Conservation (phyloP, 2,329 filamentous ascomycete genomes). For the Ampelomyces quisqualis region DNA sequence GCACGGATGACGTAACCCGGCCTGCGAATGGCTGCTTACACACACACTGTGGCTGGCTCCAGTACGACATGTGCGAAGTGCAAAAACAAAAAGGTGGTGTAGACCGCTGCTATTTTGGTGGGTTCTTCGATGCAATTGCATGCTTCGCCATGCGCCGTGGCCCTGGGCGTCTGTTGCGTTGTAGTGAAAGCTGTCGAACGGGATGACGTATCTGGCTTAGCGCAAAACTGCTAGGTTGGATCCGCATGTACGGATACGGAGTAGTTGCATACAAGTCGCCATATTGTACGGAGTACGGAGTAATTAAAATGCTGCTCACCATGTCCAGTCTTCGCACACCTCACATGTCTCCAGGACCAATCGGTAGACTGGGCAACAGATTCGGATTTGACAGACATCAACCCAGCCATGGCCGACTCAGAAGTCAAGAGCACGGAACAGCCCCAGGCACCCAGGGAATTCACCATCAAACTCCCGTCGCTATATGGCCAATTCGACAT, state of each 20-base stretch:
- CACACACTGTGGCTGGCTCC: neutral
- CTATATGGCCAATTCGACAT: slow-evolving; percentile 8
- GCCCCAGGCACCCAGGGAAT: slow-evolving; percentile 3
- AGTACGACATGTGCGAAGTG: neutral
- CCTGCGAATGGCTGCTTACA: slow-evolving; percentile 9
- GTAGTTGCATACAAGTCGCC: neutral
- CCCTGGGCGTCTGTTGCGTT: no score
- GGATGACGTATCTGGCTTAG: slow-evolving; percentile 15
- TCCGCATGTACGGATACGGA: no score
- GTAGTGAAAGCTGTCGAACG: neutral
- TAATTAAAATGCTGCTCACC: no score
- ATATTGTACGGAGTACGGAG: no score
- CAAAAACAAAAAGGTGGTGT: neutral
- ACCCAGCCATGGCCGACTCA: slow-evolving; percentile 7
- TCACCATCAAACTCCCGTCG: slow-evolving; percentile 10
- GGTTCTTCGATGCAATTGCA: no score
- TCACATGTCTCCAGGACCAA: no score
- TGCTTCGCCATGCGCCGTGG: no score
- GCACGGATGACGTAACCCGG: slow-evolving; percentile 28
- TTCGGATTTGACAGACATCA: neutral
- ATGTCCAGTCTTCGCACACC: neutral
- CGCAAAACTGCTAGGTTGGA: slow-evolving; percentile 1
- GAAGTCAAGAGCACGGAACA: slow-evolving; percentile 5
- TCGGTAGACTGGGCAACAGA: neutral
- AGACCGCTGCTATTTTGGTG: no score